Base-by-base conservation (phyloP, 2,329 filamentous ascomycete genomes). In the Fusarium phyllophilum region DNA sequence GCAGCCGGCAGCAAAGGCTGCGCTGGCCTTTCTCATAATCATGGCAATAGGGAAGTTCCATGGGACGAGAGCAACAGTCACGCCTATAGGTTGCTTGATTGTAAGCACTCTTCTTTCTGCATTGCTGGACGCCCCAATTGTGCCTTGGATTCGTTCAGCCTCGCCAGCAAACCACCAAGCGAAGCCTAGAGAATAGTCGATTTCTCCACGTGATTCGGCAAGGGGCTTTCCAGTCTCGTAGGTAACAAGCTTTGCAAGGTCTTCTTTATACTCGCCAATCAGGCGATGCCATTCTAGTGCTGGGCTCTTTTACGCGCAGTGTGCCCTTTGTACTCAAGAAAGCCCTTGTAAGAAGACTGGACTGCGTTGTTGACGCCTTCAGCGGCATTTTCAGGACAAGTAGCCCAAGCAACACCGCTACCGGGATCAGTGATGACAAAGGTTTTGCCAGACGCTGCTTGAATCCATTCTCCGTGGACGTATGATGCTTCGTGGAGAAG, bases 1-100 rank as follows among this genome's bases (percentile, higher is more conserved):
- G 80, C 92, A 94, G 24, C 92, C 92, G 15, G 92, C 92, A 22
- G 92, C 92, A 31, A 94, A 83, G 2, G 89, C 89, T 1, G 89
- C 83, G 0, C 80, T 83, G 6, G 83, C 80, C 66, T 87, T 87
- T n/a, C 85, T 78, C 17, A 85, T 80, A 14, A 87, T 81, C 82
- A 89, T 87, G 22, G 85, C 86, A n/a, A 86, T 78, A 11, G 87
- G 87, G 73, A 92, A 92, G 81, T 93, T 92, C 90, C 89, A 82
- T 0, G 81, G 80, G 8, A 83, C 78, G 13, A 83, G 66, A 18
- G 79, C 80, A 5, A 78, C 81, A 4, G 76, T 71, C 22, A 82
- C 78, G 17, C 82, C 81, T 13, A 83, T 66, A 4, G 82, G 82
- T 60, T 83, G 80, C 66, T 95, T 95, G 77, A 95, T 87, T 0